These are phyloP conservation scores for Helotiales sp. DNA, from an alignment of 2,329 filamentous ascomycete species.

Conservation along the genomic window DNA sequence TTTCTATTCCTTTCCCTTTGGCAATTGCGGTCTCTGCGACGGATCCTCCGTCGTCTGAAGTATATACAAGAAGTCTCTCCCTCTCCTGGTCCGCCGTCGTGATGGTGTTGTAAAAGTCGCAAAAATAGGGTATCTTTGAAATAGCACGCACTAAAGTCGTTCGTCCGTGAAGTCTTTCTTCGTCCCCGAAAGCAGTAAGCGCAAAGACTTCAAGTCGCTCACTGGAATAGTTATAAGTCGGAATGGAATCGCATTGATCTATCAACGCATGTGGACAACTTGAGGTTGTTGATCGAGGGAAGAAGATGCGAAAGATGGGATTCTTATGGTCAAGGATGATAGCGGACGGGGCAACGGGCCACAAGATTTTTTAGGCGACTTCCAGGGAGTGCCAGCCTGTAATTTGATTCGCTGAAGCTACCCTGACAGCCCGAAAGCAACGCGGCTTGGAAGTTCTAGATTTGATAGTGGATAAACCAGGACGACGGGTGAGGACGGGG, in stretches of 20 bases:
- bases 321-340: not conserved
- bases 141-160: not conserved
- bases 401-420: not conserved
- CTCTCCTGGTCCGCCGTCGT: slow-evolving; percentile 24
- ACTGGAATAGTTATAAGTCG: slow-evolving; percentile 28
- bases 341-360: not conserved
- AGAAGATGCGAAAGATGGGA: not conserved
- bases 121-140: slow-evolving; percentile 9
- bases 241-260: slow-evolving; percentile 12
- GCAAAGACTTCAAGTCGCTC: slow-evolving; percentile 39
- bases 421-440: not conserved
- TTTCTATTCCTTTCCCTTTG: slow-evolving; percentile 1
- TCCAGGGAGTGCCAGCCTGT: not conserved
- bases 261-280: slow-evolving; percentile 10
- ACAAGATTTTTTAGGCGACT: not conserved
- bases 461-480: not conserved
- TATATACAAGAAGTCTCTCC: slow-evolving; percentile 32
- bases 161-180: slow-evolving; percentile 35
- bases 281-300: not conserved
- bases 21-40: slow-evolving; percentile 5
- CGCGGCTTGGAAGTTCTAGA: not conserved
- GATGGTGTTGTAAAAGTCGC: slow-evolving; percentile 2
- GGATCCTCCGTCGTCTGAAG: slow-evolving; percentile 23
- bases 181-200: slow-evolving; percentile 29
- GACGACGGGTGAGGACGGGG: not conserved